Evolutionary conservation across 495 filamentous ascomycete genomes (phyloP).

Genomic region (Hapsidospora chrysogenum): DNA sequence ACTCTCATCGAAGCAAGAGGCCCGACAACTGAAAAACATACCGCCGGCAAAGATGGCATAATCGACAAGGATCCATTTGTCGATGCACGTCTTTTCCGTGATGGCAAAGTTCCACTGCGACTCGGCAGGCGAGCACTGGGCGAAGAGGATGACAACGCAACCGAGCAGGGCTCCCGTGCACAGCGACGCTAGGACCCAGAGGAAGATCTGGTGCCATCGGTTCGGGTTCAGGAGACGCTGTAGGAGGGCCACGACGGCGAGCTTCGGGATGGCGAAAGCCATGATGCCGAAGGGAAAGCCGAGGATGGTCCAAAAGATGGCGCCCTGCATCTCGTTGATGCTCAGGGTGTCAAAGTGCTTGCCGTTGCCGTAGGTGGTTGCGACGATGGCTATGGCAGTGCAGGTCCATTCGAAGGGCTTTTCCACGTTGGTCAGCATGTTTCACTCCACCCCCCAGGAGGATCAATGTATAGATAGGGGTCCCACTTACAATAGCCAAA

Average conservation of each 20-base stretch:
- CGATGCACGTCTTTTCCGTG: conserved; percentile 13
- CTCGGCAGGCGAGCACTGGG: conserved; percentile 21
- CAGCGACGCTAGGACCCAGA: conserved; percentile 17
- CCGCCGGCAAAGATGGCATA: conserved; percentile 23
- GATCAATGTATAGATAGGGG: too few relatives aligned
- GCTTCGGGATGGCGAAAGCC: conserved; percentile 24
- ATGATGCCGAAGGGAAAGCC: conserved; percentile 21
- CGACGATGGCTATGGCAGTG: conserved; percentile 5
- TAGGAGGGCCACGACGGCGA: conserved; percentile 25
- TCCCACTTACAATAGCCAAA: conserved; percentile 7
- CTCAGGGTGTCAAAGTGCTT: conserved; percentile 12
- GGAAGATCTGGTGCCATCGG: conserved; percentile 9
- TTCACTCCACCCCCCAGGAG: too few relatives aligned
- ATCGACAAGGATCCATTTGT: conserved; percentile 17
- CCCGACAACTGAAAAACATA: too few relatives aligned
- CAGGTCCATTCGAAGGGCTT: conserved; percentile 5
- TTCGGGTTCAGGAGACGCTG: conserved; percentile 18
- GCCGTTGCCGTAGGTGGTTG: conserved; percentile 8
- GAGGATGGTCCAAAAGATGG: conserved; percentile 16
- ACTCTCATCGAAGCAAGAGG: too few relatives aligned
- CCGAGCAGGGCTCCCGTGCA: conserved; percentile 13
- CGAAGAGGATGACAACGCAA: conserved; percentile 21
- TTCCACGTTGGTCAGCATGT: background rate
- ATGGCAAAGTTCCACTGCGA: conserved; percentile 24
- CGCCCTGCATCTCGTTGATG: conserved; percentile 9